Evolutionary conservation across 2,329 filamentous ascomycete genomes (phyloP).

Genomic region (Ceratocystis smalleyi): DNA sequence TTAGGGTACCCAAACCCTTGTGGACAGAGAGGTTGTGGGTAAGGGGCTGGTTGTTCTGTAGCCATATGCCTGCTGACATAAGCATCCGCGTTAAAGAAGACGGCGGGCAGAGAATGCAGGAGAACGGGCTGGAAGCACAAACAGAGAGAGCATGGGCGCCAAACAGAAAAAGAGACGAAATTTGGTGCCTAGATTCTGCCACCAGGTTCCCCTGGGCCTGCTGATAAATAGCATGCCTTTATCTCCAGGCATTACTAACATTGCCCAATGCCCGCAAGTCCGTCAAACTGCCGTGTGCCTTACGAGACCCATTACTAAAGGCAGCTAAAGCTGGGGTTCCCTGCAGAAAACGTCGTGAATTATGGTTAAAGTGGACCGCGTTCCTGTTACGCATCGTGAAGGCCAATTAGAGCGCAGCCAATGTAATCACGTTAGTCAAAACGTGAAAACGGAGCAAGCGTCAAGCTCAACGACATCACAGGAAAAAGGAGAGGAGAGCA

Average conservation of each 20-base stretch:
- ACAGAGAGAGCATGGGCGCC: too few species aligned
- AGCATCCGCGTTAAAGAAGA: neutral
- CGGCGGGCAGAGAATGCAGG: neutral
- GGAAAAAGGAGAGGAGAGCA: neutral
- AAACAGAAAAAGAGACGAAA: neutral
- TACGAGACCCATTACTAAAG: neutral
- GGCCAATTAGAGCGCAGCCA: neutral
- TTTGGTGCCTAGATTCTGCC: neutral
- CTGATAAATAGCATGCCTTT: neutral
- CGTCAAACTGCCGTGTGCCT: neutral
- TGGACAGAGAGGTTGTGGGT: too few species aligned
- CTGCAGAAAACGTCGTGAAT: slow-evolving; percentile 1
- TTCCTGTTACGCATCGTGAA: neutral
- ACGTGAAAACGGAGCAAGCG: neutral
- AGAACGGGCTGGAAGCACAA: neutral
- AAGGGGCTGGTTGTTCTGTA: too few species aligned
- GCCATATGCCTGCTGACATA: neutral
- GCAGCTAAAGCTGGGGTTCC: neutral
- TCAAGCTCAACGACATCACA: neutral
- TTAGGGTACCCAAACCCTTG: neutral
- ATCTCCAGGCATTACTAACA: neutral
- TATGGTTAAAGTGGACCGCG: neutral
- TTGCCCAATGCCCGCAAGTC: neutral
- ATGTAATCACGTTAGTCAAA: slow-evolving; percentile 5
- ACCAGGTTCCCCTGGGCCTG: neutral